A percentile compares a stretch with the other conserved stretches of the same genome.
phyloP scores from a whole-genome alignment of 331 rosid species.

The Quercus phellos region DNA sequence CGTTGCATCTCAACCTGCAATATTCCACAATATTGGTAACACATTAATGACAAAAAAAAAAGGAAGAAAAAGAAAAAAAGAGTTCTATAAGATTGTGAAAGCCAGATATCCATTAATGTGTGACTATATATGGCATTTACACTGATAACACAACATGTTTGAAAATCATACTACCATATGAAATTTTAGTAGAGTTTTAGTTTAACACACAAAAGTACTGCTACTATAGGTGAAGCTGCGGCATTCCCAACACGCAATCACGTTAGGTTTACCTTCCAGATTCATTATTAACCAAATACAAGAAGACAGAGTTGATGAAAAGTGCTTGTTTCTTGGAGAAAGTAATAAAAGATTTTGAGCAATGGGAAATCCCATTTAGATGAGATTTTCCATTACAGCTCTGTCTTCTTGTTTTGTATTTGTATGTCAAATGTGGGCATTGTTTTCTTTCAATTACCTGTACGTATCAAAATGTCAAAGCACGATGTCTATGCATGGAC shows the following conservation, averaged over 20 bases:
- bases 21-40: too few species aligned
- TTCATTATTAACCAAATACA: not conserved
- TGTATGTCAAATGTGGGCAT: not conserved
- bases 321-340: constrained; percentile 22
- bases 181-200: constrained; percentile 3
- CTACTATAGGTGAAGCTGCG: not conserved
- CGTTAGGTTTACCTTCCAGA: constrained; percentile 7
- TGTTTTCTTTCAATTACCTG: not conserved
- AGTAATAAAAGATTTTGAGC: constrained; percentile 21
- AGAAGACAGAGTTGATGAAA: not conserved
- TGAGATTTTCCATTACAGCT: not conserved
- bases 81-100: not conserved
- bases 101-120: too few species aligned
- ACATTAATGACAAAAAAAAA: not conserved
- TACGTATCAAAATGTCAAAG: not conserved
- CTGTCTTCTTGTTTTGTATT: constrained; percentile 17
- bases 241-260: constrained; percentile 45
- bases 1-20: too few species aligned
- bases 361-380: not conserved
- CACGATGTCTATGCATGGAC: constrained; percentile 1
- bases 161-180: too few species aligned
- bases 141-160: too few species aligned
- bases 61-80: not conserved
- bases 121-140: too few species aligned
- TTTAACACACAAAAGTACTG: constrained; percentile 24